Evolutionary conservation across 2,329 filamentous ascomycete genomes (phyloP).

Genomic region (Diaporthe caulivora): DNA sequence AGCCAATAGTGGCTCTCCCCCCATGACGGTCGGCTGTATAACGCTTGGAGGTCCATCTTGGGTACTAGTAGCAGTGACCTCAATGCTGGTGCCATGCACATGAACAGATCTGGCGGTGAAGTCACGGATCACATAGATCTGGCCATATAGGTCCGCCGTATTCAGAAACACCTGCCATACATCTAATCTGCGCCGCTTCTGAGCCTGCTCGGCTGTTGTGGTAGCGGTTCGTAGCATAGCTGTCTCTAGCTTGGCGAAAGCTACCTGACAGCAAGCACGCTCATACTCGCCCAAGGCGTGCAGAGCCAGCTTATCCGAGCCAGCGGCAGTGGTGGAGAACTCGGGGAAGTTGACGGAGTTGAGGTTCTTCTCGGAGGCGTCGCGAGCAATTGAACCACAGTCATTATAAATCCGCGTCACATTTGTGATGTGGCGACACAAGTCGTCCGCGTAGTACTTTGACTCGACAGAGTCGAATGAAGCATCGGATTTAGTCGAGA

Average conservation of each 20-base stretch:
- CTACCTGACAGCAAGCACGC: background rate
- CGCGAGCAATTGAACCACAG: constrained; percentile 47
- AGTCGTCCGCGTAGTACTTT: background rate
- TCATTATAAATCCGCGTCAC: constrained; percentile 53
- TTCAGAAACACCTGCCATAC: constrained; percentile 46
- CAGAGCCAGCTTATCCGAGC: background rate
- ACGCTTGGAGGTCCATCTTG: too few relatives aligned
- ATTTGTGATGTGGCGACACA: constrained; percentile 43
- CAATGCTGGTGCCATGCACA: too few relatives aligned
- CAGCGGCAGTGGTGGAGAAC: background rate
- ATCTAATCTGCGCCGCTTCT: background rate
- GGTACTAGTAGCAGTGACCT: too few relatives aligned
- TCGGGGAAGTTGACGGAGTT: constrained; percentile 49
- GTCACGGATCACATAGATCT: constrained; percentile 52
- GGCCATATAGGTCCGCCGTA: constrained; percentile 51
- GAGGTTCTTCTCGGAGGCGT: constrained; percentile 48
- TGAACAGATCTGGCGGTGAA: too few relatives aligned
- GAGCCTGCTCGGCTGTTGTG: too few relatives aligned
- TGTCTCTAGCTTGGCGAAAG: background rate
- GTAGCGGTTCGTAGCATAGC: too few relatives aligned
- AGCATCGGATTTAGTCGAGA: too few relatives aligned
- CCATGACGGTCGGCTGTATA: too few relatives aligned
- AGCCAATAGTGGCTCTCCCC: too few relatives aligned
- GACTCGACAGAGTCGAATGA: background rate
- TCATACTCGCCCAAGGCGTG: constrained; percentile 9